Evolutionary conservation across 768 basidiomycete genomes (phyloP).

Genomic region (Pluteus cervinus): DNA sequence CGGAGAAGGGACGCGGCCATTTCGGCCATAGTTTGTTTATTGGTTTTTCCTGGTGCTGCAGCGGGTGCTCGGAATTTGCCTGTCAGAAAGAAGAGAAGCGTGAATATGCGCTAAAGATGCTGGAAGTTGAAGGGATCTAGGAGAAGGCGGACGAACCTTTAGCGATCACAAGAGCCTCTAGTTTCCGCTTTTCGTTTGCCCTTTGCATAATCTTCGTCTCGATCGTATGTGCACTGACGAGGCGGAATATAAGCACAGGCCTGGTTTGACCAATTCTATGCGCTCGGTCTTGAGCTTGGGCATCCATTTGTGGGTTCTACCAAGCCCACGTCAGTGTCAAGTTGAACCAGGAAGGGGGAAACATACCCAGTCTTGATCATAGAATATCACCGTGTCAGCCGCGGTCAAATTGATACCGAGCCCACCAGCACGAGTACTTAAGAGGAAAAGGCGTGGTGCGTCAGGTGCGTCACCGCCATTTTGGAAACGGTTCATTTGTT

Average conservation of each 20-base stretch:
- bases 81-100: no score
- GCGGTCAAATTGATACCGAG: conserved; percentile 76
- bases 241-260: conserved; percentile 84
- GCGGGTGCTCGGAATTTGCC: conserved; percentile 83
- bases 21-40: conserved; percentile 59
- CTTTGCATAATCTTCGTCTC: conserved; percentile 89
- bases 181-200: conserved; percentile 80
- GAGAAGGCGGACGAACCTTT: conserved; percentile 50
- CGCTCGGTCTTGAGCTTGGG: conserved; percentile 92
- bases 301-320: conserved; percentile 93
- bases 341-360: neutral
- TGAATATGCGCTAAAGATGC: neutral
- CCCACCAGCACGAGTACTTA: conserved; percentile 77
- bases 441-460: conserved; percentile 70
- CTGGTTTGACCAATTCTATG: conserved; percentile 94
- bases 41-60: conserved; percentile 32
- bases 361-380: conserved; percentile 85
- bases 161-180: conserved; percentile 94
- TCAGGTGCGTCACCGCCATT: conserved; percentile 51
- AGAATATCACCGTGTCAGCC: conserved; percentile 91
- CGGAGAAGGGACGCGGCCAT: conserved; percentile 72
- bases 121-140: neutral
- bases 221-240: conserved; percentile 83
- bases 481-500: conserved; percentile 85
- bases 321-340: conserved; percentile 1